Base-by-base conservation (phyloP, 352 stramenopile genomes). In the Globisporangium spinosum region DNA sequence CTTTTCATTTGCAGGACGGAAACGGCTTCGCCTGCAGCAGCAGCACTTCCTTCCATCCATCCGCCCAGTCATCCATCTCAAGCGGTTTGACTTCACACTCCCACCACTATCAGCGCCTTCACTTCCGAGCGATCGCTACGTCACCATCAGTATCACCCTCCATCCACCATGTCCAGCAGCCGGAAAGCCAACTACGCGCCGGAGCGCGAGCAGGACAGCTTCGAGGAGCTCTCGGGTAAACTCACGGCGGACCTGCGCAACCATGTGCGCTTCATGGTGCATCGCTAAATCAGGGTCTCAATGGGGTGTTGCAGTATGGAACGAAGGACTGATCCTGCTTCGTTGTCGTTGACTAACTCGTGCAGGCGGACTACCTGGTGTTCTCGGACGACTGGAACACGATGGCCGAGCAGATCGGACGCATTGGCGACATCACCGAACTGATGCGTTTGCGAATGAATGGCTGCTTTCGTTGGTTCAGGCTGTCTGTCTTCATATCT, bases 391-490 rank as follows among this genome's bases (percentile, higher is more conserved):
- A 89, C 62, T 97, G 91, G 91, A 90, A 85, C 57, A 69, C 84
- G 60, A 97, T 97, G 91, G 89, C 91, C 0, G 80, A 93, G 63
- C 89, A 95, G 64, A 92, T 97, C 38, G 82, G 79, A 20, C 86
- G 91, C 65, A 95, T 97, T 62, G 89, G 89, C 25, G 77, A 94
- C 64, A 95, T 97, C 72, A 96, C 89, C 0, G 91, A 97, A 67
- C 95, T 95, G 87, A 79, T 88, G 55, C 13, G 15, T 9, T 59
- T 13, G 20, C 29, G 29, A 32, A 32, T 32, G 29, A 32, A 32
- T 32, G 29, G 4, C 29, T 32, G 29, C 29, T 32, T 32, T 32
- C 29, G 29, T 32, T 32, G 29, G 29, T 4, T 32, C 4, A 32
- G 29, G 0, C 29, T 32, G 4, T 4, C 29, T 32, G 4, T 8